Percentiles rank a stretch among this genome's conserved stretches.
Evolutionary conservation across 495 filamentous ascomycete species (phyloP).

Genomic region (Umbilicaria muhlenbergii): DNA sequence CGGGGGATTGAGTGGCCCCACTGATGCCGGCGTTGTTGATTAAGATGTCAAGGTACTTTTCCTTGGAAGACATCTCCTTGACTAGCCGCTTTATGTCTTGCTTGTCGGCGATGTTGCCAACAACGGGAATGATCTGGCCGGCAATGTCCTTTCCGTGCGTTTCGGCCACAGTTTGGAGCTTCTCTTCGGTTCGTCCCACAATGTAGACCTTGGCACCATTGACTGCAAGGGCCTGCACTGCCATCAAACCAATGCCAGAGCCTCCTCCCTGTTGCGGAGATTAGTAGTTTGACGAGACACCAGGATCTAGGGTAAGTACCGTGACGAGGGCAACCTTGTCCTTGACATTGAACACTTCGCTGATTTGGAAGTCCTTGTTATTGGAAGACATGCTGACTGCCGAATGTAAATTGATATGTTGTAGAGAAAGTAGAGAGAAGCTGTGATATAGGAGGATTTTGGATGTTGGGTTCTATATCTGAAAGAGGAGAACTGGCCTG

Average conservation of each 20-base stretch:
- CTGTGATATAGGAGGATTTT: too few species aligned
- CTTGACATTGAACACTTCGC: conserved; percentile 40
- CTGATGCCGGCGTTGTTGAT: conserved; percentile 42
- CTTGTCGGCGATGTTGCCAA: conserved; percentile 34
- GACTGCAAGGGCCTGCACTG: conserved; percentile 40
- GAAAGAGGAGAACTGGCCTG: too few species aligned
- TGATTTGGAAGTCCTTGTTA: conserved; percentile 33
- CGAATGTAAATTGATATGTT: background rate
- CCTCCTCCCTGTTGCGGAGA: conserved; percentile 12
- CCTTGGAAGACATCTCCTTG: conserved; percentile 26
- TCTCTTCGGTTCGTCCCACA: conserved; percentile 37
- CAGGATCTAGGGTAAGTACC: conserved; percentile 4
- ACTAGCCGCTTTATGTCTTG: conserved; percentile 27
- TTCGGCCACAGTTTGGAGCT: conserved; percentile 35
- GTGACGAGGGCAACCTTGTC: conserved; percentile 40
- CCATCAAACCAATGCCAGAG: conserved; percentile 36
- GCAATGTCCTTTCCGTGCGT: conserved; percentile 27
- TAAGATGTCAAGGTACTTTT: conserved; percentile 32
- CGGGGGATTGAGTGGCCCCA: conserved; percentile 16
- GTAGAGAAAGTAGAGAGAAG: too few species aligned
- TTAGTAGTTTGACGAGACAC: background rate
- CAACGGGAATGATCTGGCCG: conserved; percentile 41
- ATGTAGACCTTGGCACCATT: conserved; percentile 48
- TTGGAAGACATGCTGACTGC: conserved; percentile 18
- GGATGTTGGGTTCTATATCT: too few species aligned